Evolutionary conservation across 2,329 filamentous ascomycete species (phyloP), one percentile per base, ranked within the genome.

Genomic region (Fusarium ambrosium): DNA sequence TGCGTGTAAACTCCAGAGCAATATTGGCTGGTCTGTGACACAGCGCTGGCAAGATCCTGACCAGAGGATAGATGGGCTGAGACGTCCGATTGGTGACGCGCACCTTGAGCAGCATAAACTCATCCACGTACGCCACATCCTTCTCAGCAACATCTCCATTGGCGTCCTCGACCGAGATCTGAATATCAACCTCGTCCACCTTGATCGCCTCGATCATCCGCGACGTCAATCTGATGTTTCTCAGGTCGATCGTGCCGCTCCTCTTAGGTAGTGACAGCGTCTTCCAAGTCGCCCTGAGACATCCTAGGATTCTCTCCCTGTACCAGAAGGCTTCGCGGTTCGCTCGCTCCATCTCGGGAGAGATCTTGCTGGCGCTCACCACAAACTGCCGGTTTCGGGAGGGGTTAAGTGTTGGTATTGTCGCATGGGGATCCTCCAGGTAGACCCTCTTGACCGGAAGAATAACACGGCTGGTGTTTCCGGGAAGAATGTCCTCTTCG

Each of bases 301-400:
- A 87, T 69, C 93, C 92, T 4, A 98, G 88, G 2, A 98, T 88
- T 79, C 91, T 91, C 81, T 97, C 94, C 18, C 95, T 91, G 82
- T 95, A 98, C 95, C 95, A 98, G 81, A 98, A 98, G 0, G 92
- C 91, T 83, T 98, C 95, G 62, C 95, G 89, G 70, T 89, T 93
- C 14, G 91, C 89, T 37, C 93, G 90, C 83, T 98, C 95, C 51
- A 89, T 90, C 73, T 97, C 94, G 0, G 94, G 93, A 0, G 93
- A 92, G 66, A 95, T 90, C 77, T 94, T 94, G 79, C 91, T 92
- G 18, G 92, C 90, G 82, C 93, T 97, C 51, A 98, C 94, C 34
- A 98, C 94, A 78, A 97, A 98, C 80, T 98, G 95, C n/a, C 95
- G 90, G 79, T 95, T 93, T n/a, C 93, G 91, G 0, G 92, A 91